phyloP scores from a whole-genome alignment of 108 stramenopile genomes.

The Nitzschia sp. region DNA sequence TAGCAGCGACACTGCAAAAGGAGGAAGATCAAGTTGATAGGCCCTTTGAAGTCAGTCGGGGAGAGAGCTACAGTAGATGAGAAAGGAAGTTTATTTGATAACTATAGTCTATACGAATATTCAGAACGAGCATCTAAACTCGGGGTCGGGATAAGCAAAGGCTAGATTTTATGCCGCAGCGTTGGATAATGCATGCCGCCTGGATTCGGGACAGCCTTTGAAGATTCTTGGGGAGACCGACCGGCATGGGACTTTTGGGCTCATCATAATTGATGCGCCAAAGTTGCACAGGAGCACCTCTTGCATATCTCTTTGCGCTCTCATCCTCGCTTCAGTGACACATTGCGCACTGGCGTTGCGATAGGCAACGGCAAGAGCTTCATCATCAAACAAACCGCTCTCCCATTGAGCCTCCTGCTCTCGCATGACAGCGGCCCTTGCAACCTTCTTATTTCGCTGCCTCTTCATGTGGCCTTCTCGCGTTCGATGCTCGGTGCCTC shows the following conservation, averaged over 20 bases:
- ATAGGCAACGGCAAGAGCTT: conserved; percentile 11
- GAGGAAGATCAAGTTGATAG: no score
- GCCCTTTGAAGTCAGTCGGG: no score
- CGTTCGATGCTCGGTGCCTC: conserved; percentile 36
- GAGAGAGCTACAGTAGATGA: no score
- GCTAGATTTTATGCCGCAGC: background rate
- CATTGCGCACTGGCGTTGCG: conserved; percentile 3
- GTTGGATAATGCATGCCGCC: background rate
- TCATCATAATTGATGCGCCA: no score
- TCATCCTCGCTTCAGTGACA: background rate
- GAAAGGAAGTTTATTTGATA: no score
- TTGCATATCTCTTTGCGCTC: background rate
- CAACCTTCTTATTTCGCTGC: conserved; percentile 26
- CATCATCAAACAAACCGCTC: conserved; percentile 9
- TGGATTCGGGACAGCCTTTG: background rate
- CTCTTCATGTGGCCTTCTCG: conserved; percentile 28
- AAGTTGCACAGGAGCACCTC: background rate
- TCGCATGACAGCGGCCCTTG: conserved; percentile 29
- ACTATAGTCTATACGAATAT: no score
- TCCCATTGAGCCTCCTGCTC: conserved; percentile 38
- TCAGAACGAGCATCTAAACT: no score
- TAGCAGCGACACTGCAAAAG: no score
- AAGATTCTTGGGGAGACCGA: no score
- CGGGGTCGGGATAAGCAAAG: no score
- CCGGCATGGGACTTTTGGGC: no score